phyloP scores from a whole-genome alignment of 176 grass and related monocot genomes.

The Eremochloa ophiuroides region DNA sequence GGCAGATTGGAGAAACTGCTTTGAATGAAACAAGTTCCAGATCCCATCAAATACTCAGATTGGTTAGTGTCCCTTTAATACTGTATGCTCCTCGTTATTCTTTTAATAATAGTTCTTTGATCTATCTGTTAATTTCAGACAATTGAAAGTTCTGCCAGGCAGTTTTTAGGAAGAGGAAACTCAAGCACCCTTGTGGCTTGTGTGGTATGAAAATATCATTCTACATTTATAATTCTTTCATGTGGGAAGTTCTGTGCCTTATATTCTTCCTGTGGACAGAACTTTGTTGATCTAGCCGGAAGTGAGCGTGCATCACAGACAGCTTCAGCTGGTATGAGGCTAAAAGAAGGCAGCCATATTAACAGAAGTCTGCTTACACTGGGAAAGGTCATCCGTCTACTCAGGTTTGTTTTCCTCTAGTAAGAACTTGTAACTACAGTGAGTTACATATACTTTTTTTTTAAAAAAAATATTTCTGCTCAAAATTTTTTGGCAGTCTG shows the following conservation, averaged over 20 bases:
- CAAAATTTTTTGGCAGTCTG: background rate
- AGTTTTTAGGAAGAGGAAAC: conserved; percentile 54
- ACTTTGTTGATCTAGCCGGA: conserved; percentile 96
- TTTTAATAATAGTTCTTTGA: conserved; percentile 6
- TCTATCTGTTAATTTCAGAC: conserved; percentile 52
- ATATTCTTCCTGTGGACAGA: conserved; percentile 53
- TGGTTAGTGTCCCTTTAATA: conserved; percentile 50
- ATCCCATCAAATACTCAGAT: conserved; percentile 98
- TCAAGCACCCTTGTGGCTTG: conserved; percentile 77
- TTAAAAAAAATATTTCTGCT: background rate
- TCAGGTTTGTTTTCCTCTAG: conserved; percentile 66
- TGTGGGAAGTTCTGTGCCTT: conserved; percentile 1
- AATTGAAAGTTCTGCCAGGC: conserved; percentile 73
- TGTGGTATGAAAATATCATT: conserved; percentile 55
- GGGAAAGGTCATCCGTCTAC: conserved; percentile 82
- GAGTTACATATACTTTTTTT: background rate
- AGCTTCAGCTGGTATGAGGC: conserved; percentile 66
- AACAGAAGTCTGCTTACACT: conserved; percentile 94
- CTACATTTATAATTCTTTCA: background rate
- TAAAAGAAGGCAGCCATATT: conserved; percentile 97
- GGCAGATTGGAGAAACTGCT: conserved; percentile 85
- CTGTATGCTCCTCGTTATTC: background rate
- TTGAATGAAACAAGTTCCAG: conserved; percentile 95
- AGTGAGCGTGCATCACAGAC: conserved; percentile 96
- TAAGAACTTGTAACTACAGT: conserved; percentile 3